Base-by-base conservation (phyloP, 371 early-diverging fungal species). In the Haplosporangium sp. region DNA sequence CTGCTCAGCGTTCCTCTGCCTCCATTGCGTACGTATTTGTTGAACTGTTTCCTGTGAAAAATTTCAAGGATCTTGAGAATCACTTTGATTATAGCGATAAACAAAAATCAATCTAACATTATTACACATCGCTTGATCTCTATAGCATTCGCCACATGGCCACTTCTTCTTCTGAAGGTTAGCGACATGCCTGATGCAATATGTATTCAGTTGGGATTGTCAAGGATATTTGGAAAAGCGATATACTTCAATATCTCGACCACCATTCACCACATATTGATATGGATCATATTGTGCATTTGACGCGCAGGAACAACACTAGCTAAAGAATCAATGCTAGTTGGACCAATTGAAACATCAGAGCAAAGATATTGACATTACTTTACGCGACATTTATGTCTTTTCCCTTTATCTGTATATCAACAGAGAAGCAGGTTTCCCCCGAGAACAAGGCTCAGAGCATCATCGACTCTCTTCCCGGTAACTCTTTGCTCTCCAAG, bases 401-500 rank as follows among this genome's bases (percentile, higher is more conserved):
- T 39, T 8, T 64, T 64, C 20, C 40, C 34, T 62, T 7, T 37
- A 19, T 27, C 15, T 59, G 5, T 58, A 35, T 17, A 15, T 53
- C 58, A 37, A 70, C 74, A 81, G 82, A 81, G 82, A 81, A 81
- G 82, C 82, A 81, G 76, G 72, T 75, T 60, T 65, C 82, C 48
- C 82, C 82, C 44, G 82, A 81, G 75, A 69, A 65, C 82, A 94
- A 94, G 88, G 96, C 97, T 63, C 86, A 88, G 82, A 91, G 94
- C 86, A 89, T 97, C 77, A 92, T 98, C 83, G 94, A 95, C 81
- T 84, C 93, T 48, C 93, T 97, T 83, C 98, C 98, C 68, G 97
- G 97, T 42, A 92, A 95, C 84, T 92, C 91, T 62, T 77, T 96
- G 68, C 91, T 93, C 66, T 89, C 96, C 83, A 97, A 98, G 90